phyloP scores from a whole-genome alignment of 495 filamentous ascomycete species.

The Astrothelium subdiscretum region DNA sequence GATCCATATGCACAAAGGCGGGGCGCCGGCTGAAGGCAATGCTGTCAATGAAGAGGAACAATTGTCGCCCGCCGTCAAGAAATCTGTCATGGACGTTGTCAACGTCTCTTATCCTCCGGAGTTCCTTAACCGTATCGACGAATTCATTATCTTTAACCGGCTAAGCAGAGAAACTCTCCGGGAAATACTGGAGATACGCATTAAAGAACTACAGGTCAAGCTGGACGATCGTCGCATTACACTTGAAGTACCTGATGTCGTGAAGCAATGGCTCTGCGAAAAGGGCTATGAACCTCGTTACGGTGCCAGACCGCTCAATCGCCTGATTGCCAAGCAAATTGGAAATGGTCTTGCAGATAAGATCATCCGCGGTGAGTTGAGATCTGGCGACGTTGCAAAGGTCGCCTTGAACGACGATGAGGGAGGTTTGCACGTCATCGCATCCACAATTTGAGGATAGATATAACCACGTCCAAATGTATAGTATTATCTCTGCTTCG shows the following conservation, averaged over 20 bases:
- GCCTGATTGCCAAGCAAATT: slow-evolving; percentile 78
- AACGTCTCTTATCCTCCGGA: slow-evolving; percentile 69
- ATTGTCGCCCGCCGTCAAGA: slow-evolving; percentile 56
- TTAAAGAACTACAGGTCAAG: slow-evolving; percentile 72
- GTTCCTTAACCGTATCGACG: slow-evolving; percentile 92
- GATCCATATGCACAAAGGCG: slow-evolving; percentile 42
- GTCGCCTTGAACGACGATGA: slow-evolving; percentile 51
- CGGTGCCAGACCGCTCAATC: slow-evolving; percentile 86
- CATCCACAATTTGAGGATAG: not conserved
- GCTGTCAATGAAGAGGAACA: slow-evolving; percentile 41
- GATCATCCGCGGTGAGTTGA: slow-evolving; percentile 79
- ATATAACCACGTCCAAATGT: not conserved
- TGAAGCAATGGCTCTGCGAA: slow-evolving; percentile 76
- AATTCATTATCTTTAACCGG: slow-evolving; percentile 90
- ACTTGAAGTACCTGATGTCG: slow-evolving; percentile 55
- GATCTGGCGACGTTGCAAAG: slow-evolving; percentile 56
- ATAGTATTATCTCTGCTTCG: not conserved
- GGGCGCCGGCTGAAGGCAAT: slow-evolving; percentile 18
- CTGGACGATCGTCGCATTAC: slow-evolving; percentile 77
- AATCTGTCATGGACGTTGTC: slow-evolving; percentile 84
- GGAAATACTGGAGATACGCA: slow-evolving; percentile 87
- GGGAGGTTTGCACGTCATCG: slow-evolving; percentile 30
- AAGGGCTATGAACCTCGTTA: slow-evolving; percentile 83
- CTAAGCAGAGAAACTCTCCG: slow-evolving; percentile 66
- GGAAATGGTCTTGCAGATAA: slow-evolving; percentile 79